Percentiles rank a stretch among this genome's conserved stretches.
Evolutionary conservation across 768 basidiomycete species (phyloP).

Genomic region (Cantharellus anzutake): DNA sequence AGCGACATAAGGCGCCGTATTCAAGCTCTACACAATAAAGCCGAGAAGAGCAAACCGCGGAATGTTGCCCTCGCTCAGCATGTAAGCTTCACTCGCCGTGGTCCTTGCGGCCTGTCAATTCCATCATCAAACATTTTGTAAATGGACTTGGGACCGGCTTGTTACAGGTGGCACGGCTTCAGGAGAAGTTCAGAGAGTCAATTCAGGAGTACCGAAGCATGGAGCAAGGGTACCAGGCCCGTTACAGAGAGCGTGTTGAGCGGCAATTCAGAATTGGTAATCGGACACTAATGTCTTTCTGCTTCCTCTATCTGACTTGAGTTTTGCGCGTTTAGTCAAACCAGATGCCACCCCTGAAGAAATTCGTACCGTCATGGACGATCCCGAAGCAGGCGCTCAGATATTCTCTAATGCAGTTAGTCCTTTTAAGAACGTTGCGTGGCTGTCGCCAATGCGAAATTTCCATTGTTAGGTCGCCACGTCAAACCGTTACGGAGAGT

Average conservation of each 20-base stretch:
- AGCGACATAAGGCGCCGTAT: neutral
- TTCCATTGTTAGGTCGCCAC: constrained; percentile 11
- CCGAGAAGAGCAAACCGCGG: neutral
- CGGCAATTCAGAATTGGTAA: constrained; percentile 62
- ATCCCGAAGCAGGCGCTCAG: constrained; percentile 45
- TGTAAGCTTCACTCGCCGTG: neutral
- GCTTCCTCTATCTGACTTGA: neutral
- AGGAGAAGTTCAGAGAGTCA: constrained; percentile 54
- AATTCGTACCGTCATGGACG: constrained; percentile 49
- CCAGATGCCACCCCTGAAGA: constrained; percentile 74
- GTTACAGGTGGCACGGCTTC: constrained; percentile 27
- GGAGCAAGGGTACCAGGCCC: constrained; percentile 48
- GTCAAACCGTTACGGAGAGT: constrained; percentile 69
- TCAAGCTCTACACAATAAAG: neutral
- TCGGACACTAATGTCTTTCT: neutral
- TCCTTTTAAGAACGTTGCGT: neutral
- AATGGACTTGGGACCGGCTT: neutral
- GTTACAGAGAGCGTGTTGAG: constrained; percentile 46
- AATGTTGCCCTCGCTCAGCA: neutral
- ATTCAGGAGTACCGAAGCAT: constrained; percentile 62
- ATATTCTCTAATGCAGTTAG: constrained; percentile 61
- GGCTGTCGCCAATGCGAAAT: neutral
- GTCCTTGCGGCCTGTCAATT: neutral
- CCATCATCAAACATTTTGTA: neutral
- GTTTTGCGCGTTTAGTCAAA: constrained; percentile 34